phyloP scores from a whole-genome alignment of 495 filamentous ascomycete species.

The Penicillium macrosclerotiorum region DNA sequence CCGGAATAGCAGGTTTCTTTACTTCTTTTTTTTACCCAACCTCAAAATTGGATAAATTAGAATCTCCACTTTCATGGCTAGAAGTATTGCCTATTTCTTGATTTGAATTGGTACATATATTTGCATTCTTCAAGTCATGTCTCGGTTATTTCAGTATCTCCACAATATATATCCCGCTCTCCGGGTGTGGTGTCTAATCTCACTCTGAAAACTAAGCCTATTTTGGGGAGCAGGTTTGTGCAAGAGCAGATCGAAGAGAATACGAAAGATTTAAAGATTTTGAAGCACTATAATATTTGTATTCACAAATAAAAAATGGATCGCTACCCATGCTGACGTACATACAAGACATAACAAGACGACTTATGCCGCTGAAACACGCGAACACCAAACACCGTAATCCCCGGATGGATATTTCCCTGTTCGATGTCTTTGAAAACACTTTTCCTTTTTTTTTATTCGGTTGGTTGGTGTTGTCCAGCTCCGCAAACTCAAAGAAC shows the following conservation, averaged over 20 bases:
- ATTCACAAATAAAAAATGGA: conserved; percentile 32
- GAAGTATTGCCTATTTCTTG: no score
- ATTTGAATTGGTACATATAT: no score
- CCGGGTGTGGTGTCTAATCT: no score
- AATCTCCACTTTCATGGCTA: no score
- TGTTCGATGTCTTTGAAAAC: conserved; percentile 29
- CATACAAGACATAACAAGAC: conserved; percentile 29
- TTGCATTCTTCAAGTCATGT: no score
- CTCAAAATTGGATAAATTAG: no score
- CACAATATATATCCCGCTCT: no score
- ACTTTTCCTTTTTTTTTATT: conserved; percentile 27
- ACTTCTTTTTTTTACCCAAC: conserved; percentile 10
- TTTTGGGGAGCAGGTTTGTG: no score
- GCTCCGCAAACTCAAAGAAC: conserved; percentile 7
- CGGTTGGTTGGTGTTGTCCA: conserved; percentile 17
- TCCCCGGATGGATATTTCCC: conserved; percentile 34
- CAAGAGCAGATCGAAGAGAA: not conserved
- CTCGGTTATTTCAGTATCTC: no score
- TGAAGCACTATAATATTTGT: conserved; percentile 25
- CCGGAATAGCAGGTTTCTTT: conserved; percentile 26
- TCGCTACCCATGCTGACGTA: conserved; percentile 35
- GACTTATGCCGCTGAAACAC: conserved; percentile 26
- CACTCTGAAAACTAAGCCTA: no score
- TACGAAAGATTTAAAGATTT: not conserved
- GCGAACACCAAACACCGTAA: conserved; percentile 32